Evolutionary conservation across 1,284 basidiomycete species (phyloP).

Genomic region (Salmacisia buchloeana): DNA sequence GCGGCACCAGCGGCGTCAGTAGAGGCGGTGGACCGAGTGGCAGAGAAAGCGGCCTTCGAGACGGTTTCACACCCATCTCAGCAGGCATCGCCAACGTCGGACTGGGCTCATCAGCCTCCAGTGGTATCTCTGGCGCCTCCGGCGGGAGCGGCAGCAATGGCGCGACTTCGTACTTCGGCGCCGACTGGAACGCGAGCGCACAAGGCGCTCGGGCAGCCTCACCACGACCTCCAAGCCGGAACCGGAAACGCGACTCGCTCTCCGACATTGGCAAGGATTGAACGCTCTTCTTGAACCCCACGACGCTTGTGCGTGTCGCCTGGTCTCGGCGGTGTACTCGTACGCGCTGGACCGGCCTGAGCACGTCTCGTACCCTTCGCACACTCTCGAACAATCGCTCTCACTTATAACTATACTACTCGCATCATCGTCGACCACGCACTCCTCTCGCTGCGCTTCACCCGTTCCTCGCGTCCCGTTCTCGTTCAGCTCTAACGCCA

Average conservation of each 20-base stretch:
- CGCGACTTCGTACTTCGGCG: neutral
- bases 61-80: neutral
- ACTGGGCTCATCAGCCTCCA: neutral
- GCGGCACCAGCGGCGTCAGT: neutral
- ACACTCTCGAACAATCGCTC: no score
- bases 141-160: neutral
- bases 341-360: no score
- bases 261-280: neutral
- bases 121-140: neutral
- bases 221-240: neutral
- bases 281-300: no score
- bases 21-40: neutral
- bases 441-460: no score
- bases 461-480: no score
- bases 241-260: slow-evolving; percentile 1
- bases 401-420: no score
- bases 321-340: no score
- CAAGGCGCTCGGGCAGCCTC: neutral
- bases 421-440: no score
- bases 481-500: no score
- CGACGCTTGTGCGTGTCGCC: no score
- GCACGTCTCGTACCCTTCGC: no score
- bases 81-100: neutral
- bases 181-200: no score
- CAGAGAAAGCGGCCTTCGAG: neutral